Base-by-base conservation (phyloP, 2,329 filamentous ascomycete species). In the Pseudopithomyces maydicus region DNA sequence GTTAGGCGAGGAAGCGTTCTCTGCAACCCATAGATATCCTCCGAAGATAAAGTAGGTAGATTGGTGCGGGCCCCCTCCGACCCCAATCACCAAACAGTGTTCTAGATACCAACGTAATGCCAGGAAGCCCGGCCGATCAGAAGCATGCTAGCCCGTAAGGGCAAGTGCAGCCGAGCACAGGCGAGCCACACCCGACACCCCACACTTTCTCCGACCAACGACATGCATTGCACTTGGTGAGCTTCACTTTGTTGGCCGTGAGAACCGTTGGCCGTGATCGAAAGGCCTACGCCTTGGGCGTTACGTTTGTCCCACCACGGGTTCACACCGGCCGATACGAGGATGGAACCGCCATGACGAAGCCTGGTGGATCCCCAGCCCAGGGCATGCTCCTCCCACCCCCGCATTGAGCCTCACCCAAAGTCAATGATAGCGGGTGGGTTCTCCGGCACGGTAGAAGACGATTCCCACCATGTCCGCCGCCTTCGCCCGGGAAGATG, bases 111-210 rank as follows among this genome's bases (percentile, higher is more conserved):
- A 41, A 39, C 22, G 41, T 12, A 45, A 2, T 15, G 23, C 23
- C 35, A 17, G 47, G 38, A 49, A 32, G 20, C 35, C 35, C 23
- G n/a, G 33, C 44, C 48, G 44, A 58, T 55, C 47, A 44, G 49
- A 36, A 43, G 46, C 35, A 48, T 39, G 50, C 68, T 65, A 54
- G 48, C 58, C 51, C 20, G 29, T 58, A 36, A 42, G 14, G 66
- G 70, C 47, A 74, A 58, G 71, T 73, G 59, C 70, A 69, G 53
- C 66, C 72, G 72, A 66, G 29, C 50, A 52, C 54, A 64, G 53
- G 48, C 58, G 60, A 64, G 39, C 47, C 1, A 29, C 23, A 29
- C 35, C 47, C 47, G 47, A 41, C 61, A 54, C 52, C 52, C 52
- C 52, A 54, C 52, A 54, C 43, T 45, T 36, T 17, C 23, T 42